Base-by-base conservation (phyloP, 1,284 basidiomycete genomes). In the Cryptococcus sp. region DNA sequence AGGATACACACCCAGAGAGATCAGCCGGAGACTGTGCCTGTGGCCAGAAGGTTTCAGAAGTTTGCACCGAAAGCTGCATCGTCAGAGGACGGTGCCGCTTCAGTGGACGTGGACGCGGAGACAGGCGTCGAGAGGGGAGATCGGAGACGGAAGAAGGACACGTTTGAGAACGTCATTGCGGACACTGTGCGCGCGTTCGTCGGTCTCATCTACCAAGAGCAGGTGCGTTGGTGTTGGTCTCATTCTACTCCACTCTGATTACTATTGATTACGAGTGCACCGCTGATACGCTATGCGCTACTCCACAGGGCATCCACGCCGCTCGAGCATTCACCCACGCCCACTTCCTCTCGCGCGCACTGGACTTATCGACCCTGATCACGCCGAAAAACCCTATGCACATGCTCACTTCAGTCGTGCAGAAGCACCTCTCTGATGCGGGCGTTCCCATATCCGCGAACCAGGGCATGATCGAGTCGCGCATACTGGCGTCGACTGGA, bases 401-500 rank as follows among this genome's bases (percentile, higher is more conserved):
- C 66, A 87, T 91, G 38, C 81, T 95, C 42, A 80, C 87, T 53
- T 85, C 88, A 67, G 89, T 90, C 57, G 88, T 91, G 19, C 81
- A 83, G 47, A 89, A 89, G 72, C 89, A 91, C 68, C 55, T 78
- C 19, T 60, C 65, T 13, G 65, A 71, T 27, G 70, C 72, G 5
- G 85, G 85, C 10, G 84, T 91, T 3, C 54, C 61, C 23, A 39
- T 53, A 17, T 50, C 47, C 16, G 31, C 56, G 44, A 56, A 56
- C 27, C 50, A 53, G 16, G 52, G 47, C n/a, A 23, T 54, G 20
- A 62, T 62, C 54, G 57, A 62, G 35, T 44, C 47, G 16, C 88
- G 93, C 71, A 78, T 99, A 62, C 80, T 99, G 56, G 92, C 90
- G 68, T 95, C 98, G 78, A 93, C 93, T 0, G 95, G 95, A 72